Conservation (phyloP, 2,329 filamentous ascomycete species). For the Diplodia seriata region DNA sequence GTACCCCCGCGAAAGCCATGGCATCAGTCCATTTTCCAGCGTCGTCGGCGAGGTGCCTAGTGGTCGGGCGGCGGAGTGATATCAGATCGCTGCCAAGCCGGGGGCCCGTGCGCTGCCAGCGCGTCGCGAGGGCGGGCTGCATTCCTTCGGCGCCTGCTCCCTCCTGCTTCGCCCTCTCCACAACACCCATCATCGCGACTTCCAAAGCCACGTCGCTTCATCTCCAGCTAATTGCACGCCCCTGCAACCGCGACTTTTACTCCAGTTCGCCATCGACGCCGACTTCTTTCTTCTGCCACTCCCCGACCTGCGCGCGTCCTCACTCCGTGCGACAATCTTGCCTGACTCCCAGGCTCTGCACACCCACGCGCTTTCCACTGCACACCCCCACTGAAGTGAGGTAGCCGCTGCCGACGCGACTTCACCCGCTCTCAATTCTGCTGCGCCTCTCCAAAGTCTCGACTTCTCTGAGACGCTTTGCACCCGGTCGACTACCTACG, state of each 20-base stretch:
- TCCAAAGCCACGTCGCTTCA: constrained; percentile 28
- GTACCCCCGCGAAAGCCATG: constrained; percentile 53
- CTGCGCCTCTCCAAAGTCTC: constrained; percentile 17
- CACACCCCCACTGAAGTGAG: constrained; percentile 11
- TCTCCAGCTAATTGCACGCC: constrained; percentile 21
- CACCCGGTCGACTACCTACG: constrained; percentile 14
- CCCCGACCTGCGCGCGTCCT: constrained; percentile 9
- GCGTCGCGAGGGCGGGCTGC: constrained; percentile 14
- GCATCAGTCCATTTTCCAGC: constrained; percentile 33
- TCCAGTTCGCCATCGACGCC: not conserved
- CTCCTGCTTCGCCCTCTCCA: constrained; percentile 26
- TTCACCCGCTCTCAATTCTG: not conserved
- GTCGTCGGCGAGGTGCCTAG: constrained; percentile 17
- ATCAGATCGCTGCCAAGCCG: constrained; percentile 28
- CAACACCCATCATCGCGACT: constrained; percentile 25
- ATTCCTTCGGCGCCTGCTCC: constrained; percentile 19
- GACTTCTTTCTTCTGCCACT: constrained; percentile 10
- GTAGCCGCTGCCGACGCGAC: constrained; percentile 23
- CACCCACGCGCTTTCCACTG: constrained; percentile 11
- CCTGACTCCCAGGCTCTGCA: constrained; percentile 21
- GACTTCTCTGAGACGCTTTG: constrained; percentile 6
- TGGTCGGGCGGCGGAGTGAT: constrained; percentile 13
- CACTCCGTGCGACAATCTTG: constrained; percentile 23
- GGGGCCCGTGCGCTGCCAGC: constrained; percentile 24
- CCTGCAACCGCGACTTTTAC: constrained; percentile 5